phyloP scores from a whole-genome alignment of 306 rosid genomes.

The Argentina anserina region DNA sequence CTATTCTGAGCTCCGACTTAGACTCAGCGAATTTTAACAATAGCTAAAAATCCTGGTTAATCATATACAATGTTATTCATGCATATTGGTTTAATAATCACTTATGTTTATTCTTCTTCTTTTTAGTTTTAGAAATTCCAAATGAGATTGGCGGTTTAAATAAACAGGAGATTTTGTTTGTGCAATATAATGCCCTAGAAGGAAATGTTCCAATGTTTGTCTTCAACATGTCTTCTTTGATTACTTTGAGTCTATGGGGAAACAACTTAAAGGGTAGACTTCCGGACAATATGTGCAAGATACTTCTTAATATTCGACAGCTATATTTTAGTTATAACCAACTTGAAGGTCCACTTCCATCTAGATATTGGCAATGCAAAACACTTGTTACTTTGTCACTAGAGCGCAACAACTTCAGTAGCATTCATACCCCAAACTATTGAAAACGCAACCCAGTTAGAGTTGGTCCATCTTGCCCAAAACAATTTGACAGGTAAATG shows the following conservation, averaged over 20 bases:
- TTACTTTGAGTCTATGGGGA: neutral
- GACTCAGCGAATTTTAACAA: no score
- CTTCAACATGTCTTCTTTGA: neutral
- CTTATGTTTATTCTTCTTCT: no score
- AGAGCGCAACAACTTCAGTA: neutral
- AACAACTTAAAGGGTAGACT: neutral
- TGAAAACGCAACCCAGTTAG: neutral
- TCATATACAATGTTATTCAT: no score
- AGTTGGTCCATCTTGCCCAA: neutral
- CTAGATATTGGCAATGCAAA: neutral
- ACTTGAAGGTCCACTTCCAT: neutral
- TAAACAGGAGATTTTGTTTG: no score
- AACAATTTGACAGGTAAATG: neutral
- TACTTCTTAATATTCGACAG: neutral
- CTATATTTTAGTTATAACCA: no score
- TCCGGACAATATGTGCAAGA: neutral
- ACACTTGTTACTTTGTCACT: neutral
- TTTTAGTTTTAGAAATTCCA: neutral
- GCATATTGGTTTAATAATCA: no score
- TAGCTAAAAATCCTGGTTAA: no score
- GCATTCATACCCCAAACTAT: neutral
- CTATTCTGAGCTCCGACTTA: no score
- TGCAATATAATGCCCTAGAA: neutral
- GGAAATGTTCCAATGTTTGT: neutral
- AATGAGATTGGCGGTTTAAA: neutral